Evolutionary conservation across 352 stramenopile species (phyloP), one percentile per base, ranked within the genome.

Genomic region (Phytopythium kandeliae): DNA sequence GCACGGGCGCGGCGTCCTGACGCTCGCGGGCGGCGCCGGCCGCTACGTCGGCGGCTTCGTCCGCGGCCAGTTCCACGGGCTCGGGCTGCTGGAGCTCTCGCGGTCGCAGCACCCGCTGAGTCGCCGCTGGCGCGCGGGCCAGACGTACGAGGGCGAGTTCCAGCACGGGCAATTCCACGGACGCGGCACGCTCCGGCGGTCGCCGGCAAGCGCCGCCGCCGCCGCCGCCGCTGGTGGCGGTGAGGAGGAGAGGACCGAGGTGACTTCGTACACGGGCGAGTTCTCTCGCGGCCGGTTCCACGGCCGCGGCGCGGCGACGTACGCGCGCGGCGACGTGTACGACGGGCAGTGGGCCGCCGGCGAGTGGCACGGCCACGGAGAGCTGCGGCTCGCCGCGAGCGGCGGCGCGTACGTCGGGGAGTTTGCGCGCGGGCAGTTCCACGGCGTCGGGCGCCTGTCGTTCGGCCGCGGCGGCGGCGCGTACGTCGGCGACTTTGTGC

Each of bases 71-170:
- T 90, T 77, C 45, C 60, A 89, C 44, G 77, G 78, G 34, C 84
- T 89, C 55, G 81, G 81, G 1, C 25, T 87, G 12, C 51, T 89
- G 25, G 67, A 61, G 26, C 51, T 86, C 16, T 60, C 62, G 9
- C 76, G 75, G 28, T 59, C 47, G 6, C 75, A 88, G 34, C 77
- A 91, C 25, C 71, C 77, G 26, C 60, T 89, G 34, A 91, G 73
- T 9, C 79, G 82, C 40, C 62, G 74, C 21, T 91, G 79, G 79
- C 40, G 69, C 12, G 54, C 60, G 10, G 74, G 76, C 16, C 74
- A 87, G 48, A 62, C 62, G 33, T 92, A 87, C 57, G 78, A 92
- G 42, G 78, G 81, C 7, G 62, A 86, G 25, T 89, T 92, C 42
- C 21, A 48, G 12, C 30, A 48, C 2, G 76, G 78, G 13, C 72